phyloP scores from a whole-genome alignment of 306 rosid genomes.

The Cucurbita pepo region DNA sequence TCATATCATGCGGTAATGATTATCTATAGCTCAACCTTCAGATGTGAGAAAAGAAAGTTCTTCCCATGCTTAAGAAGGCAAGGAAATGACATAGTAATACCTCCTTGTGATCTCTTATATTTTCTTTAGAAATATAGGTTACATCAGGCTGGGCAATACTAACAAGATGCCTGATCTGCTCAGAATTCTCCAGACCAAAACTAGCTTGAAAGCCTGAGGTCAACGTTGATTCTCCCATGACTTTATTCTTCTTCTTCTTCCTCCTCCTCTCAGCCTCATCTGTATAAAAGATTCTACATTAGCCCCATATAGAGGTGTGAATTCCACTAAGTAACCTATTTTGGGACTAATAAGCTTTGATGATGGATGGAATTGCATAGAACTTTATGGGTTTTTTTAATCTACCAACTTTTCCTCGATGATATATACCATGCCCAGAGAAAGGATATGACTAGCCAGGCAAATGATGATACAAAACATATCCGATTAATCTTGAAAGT shows the following conservation, averaged over 20 bases:
- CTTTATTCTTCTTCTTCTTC: conserved; percentile 56
- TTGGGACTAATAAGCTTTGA: not conserved
- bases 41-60: not conserved
- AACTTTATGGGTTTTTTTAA: not conserved
- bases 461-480: not conserved
- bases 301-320: conserved; percentile 13
- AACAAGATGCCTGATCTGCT: conserved; percentile 39
- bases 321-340: not conserved
- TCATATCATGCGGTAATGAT: conserved; percentile 1
- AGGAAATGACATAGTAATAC: conserved; percentile 19
- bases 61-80: conserved; percentile 4
- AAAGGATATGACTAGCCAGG: not conserved
- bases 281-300: conserved; percentile 22
- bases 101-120: conserved; percentile 36
- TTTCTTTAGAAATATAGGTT: conserved; percentile 45
- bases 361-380: not conserved
- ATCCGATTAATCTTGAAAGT: not conserved
- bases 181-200: conserved; percentile 33
- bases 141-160: conserved; percentile 31
- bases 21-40: not conserved
- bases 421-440: not conserved
- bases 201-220: conserved; percentile 25
- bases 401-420: not conserved
- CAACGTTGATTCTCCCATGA: conserved; percentile 31
- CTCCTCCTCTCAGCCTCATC: conserved; percentile 57